A percentile compares a stretch with the other conserved stretches of the same genome.
Conservation (phyloP, 148 eudicot species). For the Salicornia ramosissima region DNA sequence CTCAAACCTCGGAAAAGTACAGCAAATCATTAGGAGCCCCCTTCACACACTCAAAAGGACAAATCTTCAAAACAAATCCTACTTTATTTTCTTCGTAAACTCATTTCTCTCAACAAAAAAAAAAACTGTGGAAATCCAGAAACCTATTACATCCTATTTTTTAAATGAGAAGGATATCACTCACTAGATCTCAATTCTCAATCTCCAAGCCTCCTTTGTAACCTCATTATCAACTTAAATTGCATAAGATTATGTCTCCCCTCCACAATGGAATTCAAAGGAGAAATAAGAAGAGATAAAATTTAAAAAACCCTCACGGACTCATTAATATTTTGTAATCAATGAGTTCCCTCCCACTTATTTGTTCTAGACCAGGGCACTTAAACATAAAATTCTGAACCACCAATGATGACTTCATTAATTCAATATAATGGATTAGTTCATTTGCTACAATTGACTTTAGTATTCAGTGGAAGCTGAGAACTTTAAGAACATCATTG, state of each 20-base stretch:
- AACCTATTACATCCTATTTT: background rate
- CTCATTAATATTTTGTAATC: background rate
- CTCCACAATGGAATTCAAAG: background rate
- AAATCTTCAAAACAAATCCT: too few relatives aligned
- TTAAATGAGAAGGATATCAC: background rate
- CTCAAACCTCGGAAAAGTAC: background rate
- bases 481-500: background rate
- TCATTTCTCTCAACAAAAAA: too few relatives aligned
- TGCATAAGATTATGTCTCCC: background rate
- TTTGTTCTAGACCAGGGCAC: background rate
- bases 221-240: background rate
- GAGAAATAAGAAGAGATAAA: background rate
- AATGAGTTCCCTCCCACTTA: background rate
- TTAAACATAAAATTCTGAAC: background rate
- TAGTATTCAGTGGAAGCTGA: background rate
- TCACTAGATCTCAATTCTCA: background rate
- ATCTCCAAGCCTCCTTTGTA: background rate
- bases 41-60: too few relatives aligned
- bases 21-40: background rate
- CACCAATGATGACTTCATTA: background rate
- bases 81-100: background rate
- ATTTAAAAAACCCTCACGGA: background rate
- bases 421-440: background rate
- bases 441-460: background rate
- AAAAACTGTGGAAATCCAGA: too few relatives aligned